Evolutionary conservation across 176 grass and related monocot genomes (phyloP).

Genomic region (Aechmea fasciata): DNA sequence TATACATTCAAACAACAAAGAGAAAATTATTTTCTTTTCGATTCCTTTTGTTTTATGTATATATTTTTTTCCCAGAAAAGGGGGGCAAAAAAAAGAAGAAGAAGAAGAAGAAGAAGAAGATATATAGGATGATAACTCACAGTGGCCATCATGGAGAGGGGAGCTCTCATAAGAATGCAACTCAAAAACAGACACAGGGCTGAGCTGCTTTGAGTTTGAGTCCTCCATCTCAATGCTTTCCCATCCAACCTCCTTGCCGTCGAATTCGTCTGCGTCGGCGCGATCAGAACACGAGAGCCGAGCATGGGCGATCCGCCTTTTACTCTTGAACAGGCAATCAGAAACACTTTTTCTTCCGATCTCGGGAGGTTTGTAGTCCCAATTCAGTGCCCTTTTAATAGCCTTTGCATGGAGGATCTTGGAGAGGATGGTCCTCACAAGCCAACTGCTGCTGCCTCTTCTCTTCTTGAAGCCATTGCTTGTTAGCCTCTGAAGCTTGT

Average conservation of each 20-base stretch:
- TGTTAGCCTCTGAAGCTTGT: slow-evolving; percentile 32
- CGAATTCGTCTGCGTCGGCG: slow-evolving; percentile 13
- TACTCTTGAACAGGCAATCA: not conserved
- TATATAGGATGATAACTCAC: slow-evolving; percentile 11
- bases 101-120: no score
- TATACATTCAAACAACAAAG: no score
- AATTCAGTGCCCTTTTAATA: slow-evolving; percentile 25
- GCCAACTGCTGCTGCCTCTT: slow-evolving; percentile 2
- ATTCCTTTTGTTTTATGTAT: no score
- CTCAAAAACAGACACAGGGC: slow-evolving; percentile 75
- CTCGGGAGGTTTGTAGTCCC: slow-evolving; percentile 16
- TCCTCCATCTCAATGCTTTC: slow-evolving; percentile 19
- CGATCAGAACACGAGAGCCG: not conserved
- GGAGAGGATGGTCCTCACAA: slow-evolving; percentile 39
- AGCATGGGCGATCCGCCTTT: not conserved
- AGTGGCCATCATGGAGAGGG: slow-evolving; percentile 15
- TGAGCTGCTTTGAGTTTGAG: slow-evolving; percentile 55
- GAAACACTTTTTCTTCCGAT: not conserved
- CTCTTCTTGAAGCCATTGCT: slow-evolving; percentile 23
- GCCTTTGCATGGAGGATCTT: slow-evolving; percentile 40
- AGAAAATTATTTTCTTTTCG: no score
- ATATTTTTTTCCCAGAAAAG: no score
- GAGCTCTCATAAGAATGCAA: slow-evolving; percentile 43
- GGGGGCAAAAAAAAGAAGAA: no score
- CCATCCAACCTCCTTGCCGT: not conserved